These are phyloP conservation scores for Coemansia sp. DNA, from an alignment of 192 early-diverging fungal genomes.

Conservation along the genomic window DNA sequence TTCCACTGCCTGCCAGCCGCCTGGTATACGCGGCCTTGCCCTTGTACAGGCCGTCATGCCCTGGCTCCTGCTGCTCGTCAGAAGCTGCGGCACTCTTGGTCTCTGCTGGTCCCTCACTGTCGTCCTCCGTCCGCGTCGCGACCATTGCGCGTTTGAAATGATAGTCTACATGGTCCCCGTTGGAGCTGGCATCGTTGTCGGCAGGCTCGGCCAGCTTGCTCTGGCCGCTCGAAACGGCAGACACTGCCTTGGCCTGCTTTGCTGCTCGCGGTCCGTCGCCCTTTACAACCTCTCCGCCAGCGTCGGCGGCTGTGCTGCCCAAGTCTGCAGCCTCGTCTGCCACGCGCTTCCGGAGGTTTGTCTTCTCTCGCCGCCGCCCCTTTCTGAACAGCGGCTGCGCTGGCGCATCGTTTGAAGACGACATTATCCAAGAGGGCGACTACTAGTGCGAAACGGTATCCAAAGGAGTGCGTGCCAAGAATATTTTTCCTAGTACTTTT, in stretches of 20 bases:
- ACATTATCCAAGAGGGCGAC: too few relatives aligned
- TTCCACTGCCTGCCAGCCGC: constrained; percentile 56
- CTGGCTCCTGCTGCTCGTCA: constrained; percentile 14
- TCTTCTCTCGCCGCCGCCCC: constrained; percentile 46
- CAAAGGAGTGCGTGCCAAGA: too few relatives aligned
- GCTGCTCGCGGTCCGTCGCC: constrained; percentile 39
- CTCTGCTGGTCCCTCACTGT: constrained; percentile 42
- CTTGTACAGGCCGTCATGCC: constrained; percentile 56
- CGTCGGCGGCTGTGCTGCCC: constrained; percentile 20
- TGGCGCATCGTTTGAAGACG: too few relatives aligned
- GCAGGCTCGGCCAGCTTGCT: not conserved
- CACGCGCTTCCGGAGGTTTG: constrained; percentile 37
- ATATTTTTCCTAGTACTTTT: too few relatives aligned
- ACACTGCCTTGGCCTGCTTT: constrained; percentile 43
- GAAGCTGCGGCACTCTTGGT: not conserved
- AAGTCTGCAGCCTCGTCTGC: constrained; percentile 14
- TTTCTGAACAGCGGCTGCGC: constrained; percentile 27
- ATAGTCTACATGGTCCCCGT: constrained; percentile 13
- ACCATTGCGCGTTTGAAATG: constrained; percentile 29
- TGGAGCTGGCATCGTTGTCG: constrained; percentile 29
- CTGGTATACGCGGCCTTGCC: constrained; percentile 65
- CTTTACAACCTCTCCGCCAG: constrained; percentile 12
- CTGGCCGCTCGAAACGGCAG: too few relatives aligned
- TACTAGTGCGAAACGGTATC: too few relatives aligned
- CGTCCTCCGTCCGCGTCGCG: constrained; percentile 41